phyloP scores from a whole-genome alignment of 2,329 filamentous ascomycete species.

The Pochonia chlamydosporia region DNA sequence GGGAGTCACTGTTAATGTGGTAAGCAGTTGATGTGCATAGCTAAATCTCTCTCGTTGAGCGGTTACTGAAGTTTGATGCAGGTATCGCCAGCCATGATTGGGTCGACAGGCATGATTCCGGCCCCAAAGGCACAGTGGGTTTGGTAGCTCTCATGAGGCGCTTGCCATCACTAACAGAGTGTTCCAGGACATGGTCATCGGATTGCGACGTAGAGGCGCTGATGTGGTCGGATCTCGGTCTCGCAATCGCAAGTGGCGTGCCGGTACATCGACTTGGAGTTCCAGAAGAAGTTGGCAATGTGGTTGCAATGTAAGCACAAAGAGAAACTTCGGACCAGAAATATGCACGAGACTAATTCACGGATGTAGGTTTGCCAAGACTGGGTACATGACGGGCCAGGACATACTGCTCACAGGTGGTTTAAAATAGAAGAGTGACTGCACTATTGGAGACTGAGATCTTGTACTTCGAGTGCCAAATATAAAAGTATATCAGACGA shows the following conservation, averaged over 20 bases:
- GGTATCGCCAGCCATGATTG: slow-evolving; percentile 10
- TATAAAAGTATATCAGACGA: no score
- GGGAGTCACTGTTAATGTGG: slow-evolving; percentile 9
- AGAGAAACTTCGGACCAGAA: neutral
- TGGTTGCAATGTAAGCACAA: slow-evolving; percentile 6
- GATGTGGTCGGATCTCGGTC: slow-evolving; percentile 3
- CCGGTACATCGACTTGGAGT: slow-evolving; percentile 7
- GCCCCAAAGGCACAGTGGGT: slow-evolving; percentile 6
- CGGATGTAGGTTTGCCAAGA: slow-evolving; percentile 7
- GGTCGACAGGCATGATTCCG: slow-evolving; percentile 11
- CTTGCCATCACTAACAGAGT: no score
- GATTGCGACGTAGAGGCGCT: slow-evolving; percentile 1
- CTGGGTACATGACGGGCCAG: slow-evolving; percentile 10
- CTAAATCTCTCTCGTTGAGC: neutral
- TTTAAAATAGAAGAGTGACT: slow-evolving; percentile 1
- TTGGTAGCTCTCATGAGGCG: no score
- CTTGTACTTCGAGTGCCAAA: no score
- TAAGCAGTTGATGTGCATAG: neutral
- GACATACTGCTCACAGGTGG: slow-evolving; percentile 8
- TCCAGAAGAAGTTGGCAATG: slow-evolving; percentile 10
- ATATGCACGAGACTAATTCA: neutral
- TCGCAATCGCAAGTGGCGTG: slow-evolving; percentile 7
- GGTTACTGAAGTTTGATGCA: neutral
- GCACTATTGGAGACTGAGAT: no score
- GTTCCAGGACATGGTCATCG: slow-evolving; percentile 5